Base-by-base conservation (phyloP, 2,329 filamentous ascomycete species). In the Colletotrichum lini region DNA sequence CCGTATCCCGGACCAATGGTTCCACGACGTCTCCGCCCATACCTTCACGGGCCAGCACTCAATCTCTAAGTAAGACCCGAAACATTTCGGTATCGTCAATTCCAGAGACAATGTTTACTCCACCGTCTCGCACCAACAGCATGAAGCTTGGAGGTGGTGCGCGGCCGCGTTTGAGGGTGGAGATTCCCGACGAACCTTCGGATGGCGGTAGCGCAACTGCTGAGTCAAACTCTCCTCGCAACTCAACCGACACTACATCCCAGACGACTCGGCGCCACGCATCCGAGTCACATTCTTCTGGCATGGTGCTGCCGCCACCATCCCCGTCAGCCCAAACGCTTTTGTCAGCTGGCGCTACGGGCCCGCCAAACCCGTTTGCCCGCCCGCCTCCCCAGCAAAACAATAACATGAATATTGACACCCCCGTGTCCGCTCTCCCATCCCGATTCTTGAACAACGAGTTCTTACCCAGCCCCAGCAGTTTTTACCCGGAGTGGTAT, bases 361-460 rank as follows among this genome's bases (percentile, higher is more conserved):
- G 96, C 0, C 96, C 96, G 16, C 95, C 95, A 2, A 99, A 99
- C 80, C 96, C 96, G 0, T 99, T 98, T 80, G 96, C 96, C 9
- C 89, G 96, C 52, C 96, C 96, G 0, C 89, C 92, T 35, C 94
- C 93, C 5, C 94, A 95, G 38, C 87, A 90, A 67, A 90, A 88
- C 76, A 84, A 78, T 71, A 84, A 79, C 61, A 82, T 86, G 73
- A 86, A 85, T 72, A 84, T 80, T 26, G 83, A 84, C 67, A 92
- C 96, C 0, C 96, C 96, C 0, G 95, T 97, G n/a, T 98, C 95
- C 2, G 95, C 96, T 4, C 86, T 99, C 13, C 96, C 96, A 0
- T 97, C 94, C 61, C 91, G 96, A 50, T 98, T 98, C 80, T 92
- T 98, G 76, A 93, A 92, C 69, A 94, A 93, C 74, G 94, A 95